Base-by-base conservation (phyloP, 2,329 filamentous ascomycete genomes). In the Gremmenia infestans region DNA sequence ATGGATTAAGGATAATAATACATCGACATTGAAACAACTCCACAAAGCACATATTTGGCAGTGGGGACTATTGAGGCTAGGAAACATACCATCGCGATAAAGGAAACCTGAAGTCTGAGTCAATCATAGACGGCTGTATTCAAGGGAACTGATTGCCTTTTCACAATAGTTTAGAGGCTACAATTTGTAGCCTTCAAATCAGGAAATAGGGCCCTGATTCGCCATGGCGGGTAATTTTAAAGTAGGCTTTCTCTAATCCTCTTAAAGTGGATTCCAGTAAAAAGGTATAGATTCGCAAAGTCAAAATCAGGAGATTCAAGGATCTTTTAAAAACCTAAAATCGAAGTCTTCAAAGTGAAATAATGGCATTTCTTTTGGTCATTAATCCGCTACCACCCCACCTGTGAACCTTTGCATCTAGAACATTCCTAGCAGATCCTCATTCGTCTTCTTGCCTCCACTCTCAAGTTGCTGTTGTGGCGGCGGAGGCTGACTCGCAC, bases 401-500 rank as follows among this genome's bases (percentile, higher is more conserved):
- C 15, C 37, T 4, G 37, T 15, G 35, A n/a, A 12, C 22, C 45
- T 15, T 17, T 25, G n/a, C 22, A 59, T 64, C 62, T 76, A 83
- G 64, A 82, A 82, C 61, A 84, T 72, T 15, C 79, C 79, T 49
- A 84, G 65, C 62, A 88, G 72, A 71, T 89, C 86, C 59, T 88
- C 71, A 58, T 72, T 74, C 28, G 70, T 79, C 71, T 83, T 81
- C 71, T 82, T 81, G 47, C 53, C 75, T 68, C 65, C 67, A 32
- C 64, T 67, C 19, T 71, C 65, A 61, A 84, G 69, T 67, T 88
- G 81, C 70, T 83, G 80, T 11, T 78, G 76, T 4, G 87, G 77
- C 15, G 87, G 85, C 35, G 87, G 80, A 17, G 88, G 83, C 62
- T 86, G 82, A 61, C 77, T 82, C 15, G 76, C 74, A 42, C 82